A percentile compares a stretch with the other conserved stretches of the same genome.
phyloP scores from a whole-genome alignment of 2,329 filamentous ascomycete genomes.

The Teratosphaeria pseudoeucalypti region DNA sequence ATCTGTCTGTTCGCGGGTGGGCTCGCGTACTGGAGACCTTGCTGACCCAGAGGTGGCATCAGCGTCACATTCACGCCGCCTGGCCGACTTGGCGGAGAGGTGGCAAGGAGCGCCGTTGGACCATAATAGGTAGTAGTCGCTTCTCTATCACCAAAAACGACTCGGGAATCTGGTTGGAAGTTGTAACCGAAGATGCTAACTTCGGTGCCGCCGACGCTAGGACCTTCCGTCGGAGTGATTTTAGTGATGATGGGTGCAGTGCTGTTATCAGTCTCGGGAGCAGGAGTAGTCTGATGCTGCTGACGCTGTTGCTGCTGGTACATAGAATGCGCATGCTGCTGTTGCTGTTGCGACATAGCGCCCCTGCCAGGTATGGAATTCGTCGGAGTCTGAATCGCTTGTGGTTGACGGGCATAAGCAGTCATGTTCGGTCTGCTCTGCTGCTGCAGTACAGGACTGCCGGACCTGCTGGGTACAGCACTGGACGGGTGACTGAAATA shows the following conservation, averaged over 20 bases:
- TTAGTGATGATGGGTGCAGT: slow-evolving; percentile 58
- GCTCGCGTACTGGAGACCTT: slow-evolving; percentile 10
- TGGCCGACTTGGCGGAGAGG: slow-evolving; percentile 61
- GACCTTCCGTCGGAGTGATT: slow-evolving; percentile 72
- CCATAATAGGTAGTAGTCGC: slow-evolving; percentile 72
- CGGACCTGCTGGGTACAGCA: slow-evolving; percentile 54
- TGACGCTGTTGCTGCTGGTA: slow-evolving; percentile 4
- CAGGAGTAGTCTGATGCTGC: background rate
- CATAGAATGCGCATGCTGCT: background rate
- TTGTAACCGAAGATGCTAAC: slow-evolving; percentile 74
- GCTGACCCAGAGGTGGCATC: slow-evolving; percentile 26
- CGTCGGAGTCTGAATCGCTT: slow-evolving; percentile 20
- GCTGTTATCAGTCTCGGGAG: background rate
- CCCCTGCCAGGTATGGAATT: slow-evolving; percentile 9
- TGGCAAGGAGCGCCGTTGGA: slow-evolving; percentile 66
- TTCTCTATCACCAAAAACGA: slow-evolving; percentile 67
- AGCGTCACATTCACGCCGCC: slow-evolving; percentile 64
- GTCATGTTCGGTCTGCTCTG: slow-evolving; percentile 23
- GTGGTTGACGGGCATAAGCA: slow-evolving; percentile 21
- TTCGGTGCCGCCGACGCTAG: slow-evolving; percentile 73
- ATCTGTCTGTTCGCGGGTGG: slow-evolving; percentile 18
- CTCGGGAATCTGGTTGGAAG: slow-evolving; percentile 69
- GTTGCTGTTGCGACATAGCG: slow-evolving; percentile 6
- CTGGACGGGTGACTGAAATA: slow-evolving; percentile 24
- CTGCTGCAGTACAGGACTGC: slow-evolving; percentile 50